Base-by-base conservation (phyloP, 139 green algal species). In the Pycnococcus provasolii region DNA sequence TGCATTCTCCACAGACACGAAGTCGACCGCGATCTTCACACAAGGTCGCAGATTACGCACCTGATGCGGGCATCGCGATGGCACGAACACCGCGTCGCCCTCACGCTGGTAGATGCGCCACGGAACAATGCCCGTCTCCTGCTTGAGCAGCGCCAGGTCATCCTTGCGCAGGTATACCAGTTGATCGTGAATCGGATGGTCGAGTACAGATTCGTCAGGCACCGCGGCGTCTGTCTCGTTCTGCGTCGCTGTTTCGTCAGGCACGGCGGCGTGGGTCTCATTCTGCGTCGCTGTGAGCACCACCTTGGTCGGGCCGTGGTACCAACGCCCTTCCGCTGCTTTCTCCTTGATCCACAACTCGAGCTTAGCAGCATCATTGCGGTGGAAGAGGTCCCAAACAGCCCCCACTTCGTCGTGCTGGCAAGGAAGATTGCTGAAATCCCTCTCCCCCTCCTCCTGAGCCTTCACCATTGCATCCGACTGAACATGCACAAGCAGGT, bases 81-180 rank as follows among this genome's bases (percentile, higher is more conserved):
- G 90, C 42, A 96, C 88, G 67, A 92, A 87, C 52, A 96, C 90
- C 0, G 80, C 90, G 64, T 96, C 90, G 3, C 77, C 64, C 45
- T 73, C 42, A 70, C 94, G 50, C 81, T 94, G 87, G 70, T 86
- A 73, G 67, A 94, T 90, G 58, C 81, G 76, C 86, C 86, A 94
- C 13, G 81, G 57, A 45, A 79, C 52, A 11, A 88, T 71, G 53
- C 72, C 76, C 71, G 66, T 72, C 57, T 80, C 70, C 0, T 45
- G 3, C 43, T 79, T 70, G 37, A 79, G 45, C 62, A 59, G 62
- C 40, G 42, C 40, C n/a, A 78, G 74, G 48, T 81, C 72, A 2
- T 58, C 13, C 5, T 58, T 42, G 4, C 57, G 61, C 13, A 81
- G 58, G 43, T 69, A 81, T 9, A 81, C 65, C 3, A 37, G 64